Evolutionary conservation across 768 basidiomycete genomes (phyloP).

Genomic region (Ramaria rubella): DNA sequence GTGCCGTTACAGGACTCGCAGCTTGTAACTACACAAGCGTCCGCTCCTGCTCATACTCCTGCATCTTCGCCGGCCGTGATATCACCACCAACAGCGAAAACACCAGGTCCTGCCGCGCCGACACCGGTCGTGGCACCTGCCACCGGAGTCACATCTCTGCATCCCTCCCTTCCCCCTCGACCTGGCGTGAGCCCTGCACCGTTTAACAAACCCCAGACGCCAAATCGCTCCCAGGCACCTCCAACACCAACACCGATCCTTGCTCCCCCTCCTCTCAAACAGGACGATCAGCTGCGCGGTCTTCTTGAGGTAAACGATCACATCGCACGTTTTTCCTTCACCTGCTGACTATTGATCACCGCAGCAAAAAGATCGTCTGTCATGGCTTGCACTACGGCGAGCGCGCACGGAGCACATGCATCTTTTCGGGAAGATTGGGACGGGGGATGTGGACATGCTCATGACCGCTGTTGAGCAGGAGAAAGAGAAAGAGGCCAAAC

Average conservation of each 20-base stretch:
- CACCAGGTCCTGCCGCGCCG: slow-evolving; percentile 16
- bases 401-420: slow-evolving; percentile 67
- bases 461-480: slow-evolving; percentile 31
- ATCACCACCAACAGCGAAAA: slow-evolving; percentile 18
- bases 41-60: slow-evolving; percentile 16
- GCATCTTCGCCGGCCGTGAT: slow-evolving; percentile 27
- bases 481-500: slow-evolving; percentile 28
- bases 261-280: slow-evolving; percentile 18
- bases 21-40: slow-evolving; percentile 36
- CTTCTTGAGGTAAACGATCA: slow-evolving; percentile 51
- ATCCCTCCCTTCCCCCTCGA: slow-evolving; percentile 68
- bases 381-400: slow-evolving; percentile 76
- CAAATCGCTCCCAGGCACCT: slow-evolving; percentile 17
- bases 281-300: slow-evolving; percentile 47
- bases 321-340: slow-evolving; percentile 8
- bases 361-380: slow-evolving; percentile 69
- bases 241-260: slow-evolving; percentile 11
- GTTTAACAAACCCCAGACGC: slow-evolving; percentile 23
- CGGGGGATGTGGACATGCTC: slow-evolving; percentile 58
- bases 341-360: neutral
- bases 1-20: slow-evolving; percentile 26
- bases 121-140: slow-evolving; percentile 11
- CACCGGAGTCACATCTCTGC: slow-evolving; percentile 39
- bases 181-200: slow-evolving; percentile 40
- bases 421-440: slow-evolving; percentile 78